Evolutionary conservation across 179 eudicot genomes (phyloP).

Genomic region (Silene noctiflora): DNA sequence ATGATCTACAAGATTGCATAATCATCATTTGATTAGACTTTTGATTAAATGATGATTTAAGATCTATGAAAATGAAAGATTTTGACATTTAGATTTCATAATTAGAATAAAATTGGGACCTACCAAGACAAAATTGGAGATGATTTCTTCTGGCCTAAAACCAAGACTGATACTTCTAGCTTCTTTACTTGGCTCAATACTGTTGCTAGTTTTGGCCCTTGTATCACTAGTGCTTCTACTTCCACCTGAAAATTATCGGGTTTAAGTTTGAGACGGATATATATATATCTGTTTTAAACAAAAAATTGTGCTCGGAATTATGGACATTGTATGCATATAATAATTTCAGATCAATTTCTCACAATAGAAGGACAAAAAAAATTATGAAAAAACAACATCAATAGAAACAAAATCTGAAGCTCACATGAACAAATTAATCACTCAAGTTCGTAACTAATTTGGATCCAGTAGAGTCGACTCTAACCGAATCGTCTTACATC

Average conservation of each 20-base stretch:
- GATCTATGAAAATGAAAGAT: not conserved
- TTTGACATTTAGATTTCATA: not conserved
- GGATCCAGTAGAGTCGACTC: no score
- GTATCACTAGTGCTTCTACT: conserved; percentile 79
- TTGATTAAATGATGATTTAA: conserved; percentile 3
- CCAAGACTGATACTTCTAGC: conserved; percentile 85
- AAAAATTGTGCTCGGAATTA: no score
- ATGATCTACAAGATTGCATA: not conserved
- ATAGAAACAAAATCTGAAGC: not conserved
- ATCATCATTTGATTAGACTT: conserved; percentile 17
- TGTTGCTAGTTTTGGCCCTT: conserved; percentile 74
- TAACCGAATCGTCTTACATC: no score
- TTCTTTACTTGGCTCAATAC: conserved; percentile 95
- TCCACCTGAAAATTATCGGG: conserved; percentile 71
- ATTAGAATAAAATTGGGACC: conserved; percentile 20
- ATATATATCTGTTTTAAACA: no score
- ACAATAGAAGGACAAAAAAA: not conserved
- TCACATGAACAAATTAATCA: not conserved
- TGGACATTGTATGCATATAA: no score
- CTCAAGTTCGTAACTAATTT: not conserved
- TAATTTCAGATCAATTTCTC: no score
- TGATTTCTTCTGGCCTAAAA: conserved; percentile 70
- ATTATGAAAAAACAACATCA: no score
- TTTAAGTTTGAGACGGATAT: no score
- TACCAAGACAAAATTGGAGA: conserved; percentile 66